phyloP scores from a whole-genome alignment of 768 basidiomycete species.

The Boletus tylopilopsis region DNA sequence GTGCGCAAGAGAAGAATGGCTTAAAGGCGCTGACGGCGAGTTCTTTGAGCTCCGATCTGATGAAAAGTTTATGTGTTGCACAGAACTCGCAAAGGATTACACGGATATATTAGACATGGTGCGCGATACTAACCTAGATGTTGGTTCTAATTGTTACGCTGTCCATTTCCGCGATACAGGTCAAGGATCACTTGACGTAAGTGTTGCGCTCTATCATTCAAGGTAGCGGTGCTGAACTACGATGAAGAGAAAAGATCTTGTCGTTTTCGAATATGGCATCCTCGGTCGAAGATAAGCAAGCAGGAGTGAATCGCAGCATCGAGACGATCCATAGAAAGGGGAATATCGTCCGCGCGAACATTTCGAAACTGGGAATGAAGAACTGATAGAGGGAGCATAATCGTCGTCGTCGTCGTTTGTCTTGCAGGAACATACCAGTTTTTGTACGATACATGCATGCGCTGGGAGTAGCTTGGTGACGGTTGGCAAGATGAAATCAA shows the following conservation, averaged over 20 bases:
- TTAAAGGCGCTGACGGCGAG: conserved; percentile 30
- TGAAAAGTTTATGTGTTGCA: background rate
- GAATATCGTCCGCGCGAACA: conserved; percentile 20
- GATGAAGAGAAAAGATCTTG: conserved; percentile 20
- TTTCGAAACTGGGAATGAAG: conserved; percentile 16
- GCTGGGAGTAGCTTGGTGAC: no score
- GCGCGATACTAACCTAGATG: conserved; percentile 1
- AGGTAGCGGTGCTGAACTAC: conserved; percentile 2
- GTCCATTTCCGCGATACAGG: conserved; percentile 10
- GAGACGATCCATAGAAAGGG: conserved; percentile 17
- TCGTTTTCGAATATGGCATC: conserved; percentile 18
- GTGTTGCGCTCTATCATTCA: background rate
- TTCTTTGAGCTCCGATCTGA: background rate
- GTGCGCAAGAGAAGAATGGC: conserved; percentile 30
- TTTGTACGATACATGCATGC: no score
- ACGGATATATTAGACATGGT: conserved; percentile 22
- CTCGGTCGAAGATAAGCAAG: conserved; percentile 20
- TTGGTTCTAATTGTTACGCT: background rate
- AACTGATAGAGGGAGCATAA: background rate
- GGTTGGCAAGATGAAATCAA: no score
- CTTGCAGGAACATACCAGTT: background rate
- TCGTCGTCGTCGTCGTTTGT: background rate
- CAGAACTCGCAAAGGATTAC: conserved; percentile 20
- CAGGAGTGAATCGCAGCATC: conserved; percentile 17
- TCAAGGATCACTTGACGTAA: conserved; percentile 29